phyloP scores from a whole-genome alignment of 2,329 filamentous ascomycete genomes.

The Beauveria varroae region DNA sequence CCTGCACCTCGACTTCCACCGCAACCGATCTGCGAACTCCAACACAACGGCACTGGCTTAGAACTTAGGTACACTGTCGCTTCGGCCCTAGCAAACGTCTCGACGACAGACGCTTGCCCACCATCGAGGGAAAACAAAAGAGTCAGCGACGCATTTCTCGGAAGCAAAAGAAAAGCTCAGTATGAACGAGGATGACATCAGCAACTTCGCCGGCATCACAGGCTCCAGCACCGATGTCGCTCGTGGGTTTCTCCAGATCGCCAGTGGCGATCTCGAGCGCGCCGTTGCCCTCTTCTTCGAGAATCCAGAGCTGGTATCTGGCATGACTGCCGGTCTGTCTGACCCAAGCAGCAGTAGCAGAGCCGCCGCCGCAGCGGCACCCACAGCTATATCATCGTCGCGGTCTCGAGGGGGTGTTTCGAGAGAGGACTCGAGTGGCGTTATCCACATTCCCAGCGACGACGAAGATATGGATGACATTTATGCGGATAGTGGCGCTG shows the following conservation, averaged over 20 bases:
- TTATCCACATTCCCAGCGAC: slow-evolving; percentile 70
- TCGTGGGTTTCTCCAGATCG: slow-evolving; percentile 73
- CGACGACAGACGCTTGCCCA: neutral
- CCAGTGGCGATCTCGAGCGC: slow-evolving; percentile 76
- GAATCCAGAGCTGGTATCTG: slow-evolving; percentile 61
- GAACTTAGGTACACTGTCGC: neutral
- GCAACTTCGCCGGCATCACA: slow-evolving; percentile 76
- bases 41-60: neutral
- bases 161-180: neutral
- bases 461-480: slow-evolving; percentile 41
- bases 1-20: neutral
- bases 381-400: slow-evolving; percentile 18
- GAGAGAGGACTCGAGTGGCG: slow-evolving; percentile 28
- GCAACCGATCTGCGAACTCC: neutral
- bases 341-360: slow-evolving; percentile 7
- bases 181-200: slow-evolving; percentile 55
- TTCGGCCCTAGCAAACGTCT: neutral
- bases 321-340: slow-evolving; percentile 24
- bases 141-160: too few relatives aligned
- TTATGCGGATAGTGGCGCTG: slow-evolving; percentile 20
- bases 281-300: slow-evolving; percentile 89
- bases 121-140: neutral
- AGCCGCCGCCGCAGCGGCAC: slow-evolving; percentile 18
- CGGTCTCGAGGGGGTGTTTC: slow-evolving; percentile 19
- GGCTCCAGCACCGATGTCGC: slow-evolving; percentile 66